A percentile compares a stretch with the other conserved stretches of the same genome.
Conservation (phyloP, 2,329 filamentous ascomycete genomes). For the Chrysosporium queenslandicum region DNA sequence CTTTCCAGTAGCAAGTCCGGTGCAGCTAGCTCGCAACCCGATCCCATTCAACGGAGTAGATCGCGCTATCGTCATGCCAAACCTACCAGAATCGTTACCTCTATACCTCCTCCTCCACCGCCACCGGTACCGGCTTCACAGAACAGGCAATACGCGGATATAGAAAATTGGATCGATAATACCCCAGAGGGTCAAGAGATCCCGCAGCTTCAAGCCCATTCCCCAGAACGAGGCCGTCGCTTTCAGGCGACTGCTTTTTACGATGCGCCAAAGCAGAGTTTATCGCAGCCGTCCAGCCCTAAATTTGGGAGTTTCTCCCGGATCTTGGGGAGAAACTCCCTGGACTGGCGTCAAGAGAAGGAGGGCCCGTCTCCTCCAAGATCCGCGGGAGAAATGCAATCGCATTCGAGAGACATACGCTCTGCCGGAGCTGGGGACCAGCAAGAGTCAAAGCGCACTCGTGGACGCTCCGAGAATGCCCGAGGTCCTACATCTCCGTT, state of each 20-base stretch:
- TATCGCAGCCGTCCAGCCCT: slow-evolving; percentile 9
- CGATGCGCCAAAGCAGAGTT: neutral
- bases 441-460: neutral
- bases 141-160: neutral
- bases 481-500: slow-evolving; percentile 5
- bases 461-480: neutral
- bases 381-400: neutral
- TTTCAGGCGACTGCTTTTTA: neutral
- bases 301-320: slow-evolving; percentile 4
- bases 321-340: slow-evolving; percentile 1
- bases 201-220: neutral
- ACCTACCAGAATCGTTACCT: slow-evolving; percentile 13
- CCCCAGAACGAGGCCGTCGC: neutral
- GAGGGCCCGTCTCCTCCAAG: neutral
- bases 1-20: neutral
- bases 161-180: slow-evolving; percentile 6
- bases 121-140: neutral
- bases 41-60: slow-evolving; percentile 28
- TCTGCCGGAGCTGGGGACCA: neutral
- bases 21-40: slow-evolving; percentile 20
- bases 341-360: slow-evolving; percentile 1
- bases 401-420: neutral
- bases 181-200: neutral
- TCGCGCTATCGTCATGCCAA: slow-evolving; percentile 30
- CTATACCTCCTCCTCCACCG: slow-evolving; percentile 14